Conservation (phyloP, 805 yeast species). For the Lipomyces lipofer region DNA sequence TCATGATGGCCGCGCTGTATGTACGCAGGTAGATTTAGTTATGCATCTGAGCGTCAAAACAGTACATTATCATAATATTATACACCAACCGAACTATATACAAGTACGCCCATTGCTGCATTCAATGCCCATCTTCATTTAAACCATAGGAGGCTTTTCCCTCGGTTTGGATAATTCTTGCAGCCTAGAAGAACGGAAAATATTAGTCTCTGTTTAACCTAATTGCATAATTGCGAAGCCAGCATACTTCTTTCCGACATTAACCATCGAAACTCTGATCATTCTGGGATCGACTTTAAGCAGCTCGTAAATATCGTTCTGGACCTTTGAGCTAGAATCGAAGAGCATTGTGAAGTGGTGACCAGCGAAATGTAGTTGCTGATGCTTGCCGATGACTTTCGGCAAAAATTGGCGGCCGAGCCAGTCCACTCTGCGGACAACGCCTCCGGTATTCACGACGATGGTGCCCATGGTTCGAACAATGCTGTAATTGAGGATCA, state of each 20-base stretch:
- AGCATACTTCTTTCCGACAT: not conserved
- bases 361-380: constrained; percentile 88
- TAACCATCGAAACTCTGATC: constrained; percentile 63
- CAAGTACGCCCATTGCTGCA: not conserved
- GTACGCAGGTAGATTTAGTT: too few relatives aligned
- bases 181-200: constrained; percentile 3
- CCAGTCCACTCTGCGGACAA: constrained; percentile 78
- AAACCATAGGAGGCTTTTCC: not conserved
- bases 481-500: constrained; percentile 34
- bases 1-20: too few relatives aligned
- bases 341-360: constrained; percentile 83
- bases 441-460: constrained; percentile 87
- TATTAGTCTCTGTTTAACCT: not conserved
- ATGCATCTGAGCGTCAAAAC: too few relatives aligned
- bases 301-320: constrained; percentile 77
- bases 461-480: constrained; percentile 75
- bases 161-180: constrained; percentile 2
- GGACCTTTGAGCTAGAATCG: constrained; percentile 84
- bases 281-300: constrained; percentile 88
- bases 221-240: not conserved
- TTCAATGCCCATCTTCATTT: too few relatives aligned
- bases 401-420: constrained; percentile 80
- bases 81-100: too few relatives aligned
- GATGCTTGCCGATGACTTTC: constrained; percentile 76
- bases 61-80: too few relatives aligned